Base-by-base conservation (phyloP, 2,329 filamentous ascomycete species). In the Penicillium sp. region DNA sequence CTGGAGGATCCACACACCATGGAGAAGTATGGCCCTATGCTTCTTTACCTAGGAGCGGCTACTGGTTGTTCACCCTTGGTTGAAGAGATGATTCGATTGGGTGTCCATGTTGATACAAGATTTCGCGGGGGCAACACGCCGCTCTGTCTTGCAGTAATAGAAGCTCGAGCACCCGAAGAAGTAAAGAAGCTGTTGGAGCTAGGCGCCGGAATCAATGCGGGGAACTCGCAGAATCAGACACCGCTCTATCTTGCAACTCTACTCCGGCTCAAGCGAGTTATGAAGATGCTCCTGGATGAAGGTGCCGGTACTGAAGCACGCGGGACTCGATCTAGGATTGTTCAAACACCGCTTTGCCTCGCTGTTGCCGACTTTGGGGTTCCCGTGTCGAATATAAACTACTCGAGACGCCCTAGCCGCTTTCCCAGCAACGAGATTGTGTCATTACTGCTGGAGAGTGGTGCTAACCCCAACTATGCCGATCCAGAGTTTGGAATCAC, bases 111-210 rank as follows among this genome's bases (percentile, higher is more conserved):
- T 17, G 42, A 47, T 29, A 54, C 51, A 47, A 35, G 33, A 15
- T 54, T 47, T 15, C n/a, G 23, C 8, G 51, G 51, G 27, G 33
- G 23, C 3, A 45, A 54, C 17, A 46, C 51, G 12, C 31, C 42
- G 25, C 31, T 54, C 8, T 38, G 51, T n/a, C 33, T 54, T n/a
- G 51, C 51, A 6, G 21, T 45, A 47, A 37, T 47, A 17, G 51
- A 54, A 19, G 23, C 17, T 4, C 23, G 51, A 13, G 4, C 19
- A 35, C 17, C 33, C 21, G 9, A 13, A 23, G 21, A 19, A n/a
- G n/a, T 45, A 47, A 27, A 27, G 15, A 15, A 12, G 9, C 21
- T 54, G 21, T 27, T 54, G 13, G 31, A 37, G 17, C 25, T 47
- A 23, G 51, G 23, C 6, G 42, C 42, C 3, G 33, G 21, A 9